Percentiles rank a stretch among this genome's conserved stretches.
Evolutionary conservation across 1,139 yeast genomes (phyloP).

Genomic region (Suhomyces kunorum): DNA sequence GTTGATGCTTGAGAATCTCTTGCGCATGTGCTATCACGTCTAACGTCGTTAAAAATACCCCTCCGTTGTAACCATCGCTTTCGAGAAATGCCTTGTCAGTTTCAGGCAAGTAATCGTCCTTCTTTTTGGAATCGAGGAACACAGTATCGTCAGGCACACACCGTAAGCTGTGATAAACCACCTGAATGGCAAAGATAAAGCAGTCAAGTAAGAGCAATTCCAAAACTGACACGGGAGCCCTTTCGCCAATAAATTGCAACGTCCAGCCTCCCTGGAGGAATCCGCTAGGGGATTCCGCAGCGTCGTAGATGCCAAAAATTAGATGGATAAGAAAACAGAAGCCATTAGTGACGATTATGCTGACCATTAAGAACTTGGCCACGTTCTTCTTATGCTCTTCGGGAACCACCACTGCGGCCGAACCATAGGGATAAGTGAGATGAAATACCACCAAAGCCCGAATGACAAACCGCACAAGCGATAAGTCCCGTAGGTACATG

Average conservation of each 20-base stretch:
- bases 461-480: conserved; percentile 30
- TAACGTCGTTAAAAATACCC: conserved; percentile 34
- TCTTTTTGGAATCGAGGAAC: conserved; percentile 23
- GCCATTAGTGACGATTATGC: conserved; percentile 27
- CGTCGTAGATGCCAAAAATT: conserved; percentile 28
- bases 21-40: conserved; percentile 24
- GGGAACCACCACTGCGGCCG: neutral
- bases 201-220: conserved; percentile 34
- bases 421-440: conserved; percentile 31
- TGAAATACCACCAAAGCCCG: conserved; percentile 34
- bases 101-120: conserved; percentile 1
- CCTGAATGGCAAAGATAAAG: conserved; percentile 29
- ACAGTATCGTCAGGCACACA: conserved; percentile 36
- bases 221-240: conserved; percentile 27
- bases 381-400: conserved; percentile 33
- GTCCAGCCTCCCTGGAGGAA: conserved; percentile 39
- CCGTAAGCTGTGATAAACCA: conserved; percentile 35
- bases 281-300: conserved; percentile 20
- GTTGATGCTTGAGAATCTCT: conserved; percentile 18
- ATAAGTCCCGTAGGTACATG: conserved; percentile 39
- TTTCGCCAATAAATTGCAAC: conserved; percentile 46
- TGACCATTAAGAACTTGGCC: conserved; percentile 30
- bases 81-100: conserved; percentile 21
- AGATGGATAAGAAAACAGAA: conserved; percentile 32
- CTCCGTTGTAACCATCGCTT: conserved; percentile 46